These are phyloP conservation scores for Pythium phragmiticola DNA, from an alignment of 352 stramenopile genomes.

Conservation along the genomic window DNA sequence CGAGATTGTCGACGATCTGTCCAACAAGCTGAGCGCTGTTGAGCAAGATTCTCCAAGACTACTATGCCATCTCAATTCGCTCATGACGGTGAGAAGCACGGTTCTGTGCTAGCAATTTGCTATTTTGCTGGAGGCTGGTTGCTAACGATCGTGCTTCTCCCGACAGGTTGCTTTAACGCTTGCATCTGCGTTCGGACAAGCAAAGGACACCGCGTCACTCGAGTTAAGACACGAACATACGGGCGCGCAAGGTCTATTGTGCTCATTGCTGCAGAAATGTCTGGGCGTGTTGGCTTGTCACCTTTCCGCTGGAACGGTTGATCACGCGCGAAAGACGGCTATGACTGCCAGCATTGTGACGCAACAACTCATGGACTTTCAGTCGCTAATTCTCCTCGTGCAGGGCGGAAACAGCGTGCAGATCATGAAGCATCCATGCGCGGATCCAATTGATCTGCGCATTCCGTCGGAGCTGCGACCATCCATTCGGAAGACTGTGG, in stretches of 20 bases:
- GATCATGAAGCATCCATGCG: slow-evolving; percentile 47
- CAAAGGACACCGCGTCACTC: slow-evolving; percentile 7
- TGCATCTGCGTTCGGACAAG: slow-evolving; percentile 15
- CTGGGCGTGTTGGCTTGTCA: slow-evolving; percentile 51
- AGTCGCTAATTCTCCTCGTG: slow-evolving; percentile 66
- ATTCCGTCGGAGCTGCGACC: slow-evolving; percentile 57
- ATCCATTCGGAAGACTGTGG: slow-evolving; percentile 54
- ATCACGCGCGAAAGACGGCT: slow-evolving; percentile 35
- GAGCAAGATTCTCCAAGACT: slow-evolving; percentile 26
- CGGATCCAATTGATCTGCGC: slow-evolving; percentile 56
- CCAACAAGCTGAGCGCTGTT: slow-evolving; percentile 31
- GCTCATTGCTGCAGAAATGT: slow-evolving; percentile 30
- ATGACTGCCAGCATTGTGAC: slow-evolving; percentile 33
- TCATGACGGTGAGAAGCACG: slow-evolving; percentile 36
- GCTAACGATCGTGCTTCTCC: neutral
- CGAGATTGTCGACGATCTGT: slow-evolving; percentile 42
- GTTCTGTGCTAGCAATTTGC: slow-evolving; percentile 17
- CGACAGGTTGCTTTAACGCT: slow-evolving; percentile 24
- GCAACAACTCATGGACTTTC: slow-evolving; percentile 37
- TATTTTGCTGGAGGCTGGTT: neutral
- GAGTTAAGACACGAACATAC: slow-evolving; percentile 3
- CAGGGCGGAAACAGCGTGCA: slow-evolving; percentile 44
- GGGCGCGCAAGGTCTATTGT: neutral
- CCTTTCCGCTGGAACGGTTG: slow-evolving; percentile 40
- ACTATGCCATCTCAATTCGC: slow-evolving; percentile 21